Percentiles rank a stretch among this genome's conserved stretches.
phyloP scores from a whole-genome alignment of 495 filamentous ascomycete species.

The Aspergillus leporis region DNA sequence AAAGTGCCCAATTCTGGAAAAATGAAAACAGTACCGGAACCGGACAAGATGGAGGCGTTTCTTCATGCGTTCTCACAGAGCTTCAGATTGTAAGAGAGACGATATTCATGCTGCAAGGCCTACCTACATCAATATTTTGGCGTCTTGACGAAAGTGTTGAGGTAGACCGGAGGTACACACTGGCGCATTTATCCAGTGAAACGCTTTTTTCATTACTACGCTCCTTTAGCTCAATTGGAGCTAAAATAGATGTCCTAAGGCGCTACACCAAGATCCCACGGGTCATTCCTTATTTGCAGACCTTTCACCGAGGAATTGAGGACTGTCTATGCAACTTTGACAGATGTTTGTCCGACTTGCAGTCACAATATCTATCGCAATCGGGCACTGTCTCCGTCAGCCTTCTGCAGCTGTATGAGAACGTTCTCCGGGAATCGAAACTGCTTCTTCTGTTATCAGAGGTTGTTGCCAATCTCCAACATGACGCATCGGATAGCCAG shows the following conservation, averaged over 20 bases:
- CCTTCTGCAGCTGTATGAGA: slow-evolving; percentile 62
- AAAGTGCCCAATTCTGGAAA: slow-evolving; percentile 67
- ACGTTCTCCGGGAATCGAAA: slow-evolving; percentile 52
- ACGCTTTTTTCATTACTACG: slow-evolving; percentile 43
- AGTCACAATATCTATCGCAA: slow-evolving; percentile 44
- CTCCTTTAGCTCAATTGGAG: slow-evolving; percentile 45
- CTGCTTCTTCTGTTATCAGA: slow-evolving; percentile 57
- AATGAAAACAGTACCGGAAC: slow-evolving; percentile 32
- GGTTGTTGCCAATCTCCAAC: slow-evolving; percentile 36
- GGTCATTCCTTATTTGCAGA: slow-evolving; percentile 52
- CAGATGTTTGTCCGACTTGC: slow-evolving; percentile 39
- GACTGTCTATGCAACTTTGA: slow-evolving; percentile 46
- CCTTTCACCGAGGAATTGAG: slow-evolving; percentile 52
- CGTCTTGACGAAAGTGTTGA: slow-evolving; percentile 40
- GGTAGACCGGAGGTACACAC: slow-evolving; percentile 37
- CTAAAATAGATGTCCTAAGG: slow-evolving; percentile 48
- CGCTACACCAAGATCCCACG: slow-evolving; percentile 42
- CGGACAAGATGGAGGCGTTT: slow-evolving; percentile 29
- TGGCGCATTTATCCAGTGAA: slow-evolving; percentile 39
- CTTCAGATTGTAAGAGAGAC: slow-evolving; percentile 74
- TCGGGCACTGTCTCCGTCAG: slow-evolving; percentile 40
- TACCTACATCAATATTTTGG: slow-evolving; percentile 71
- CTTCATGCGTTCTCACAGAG: slow-evolving; percentile 62
- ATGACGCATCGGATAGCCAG: slow-evolving; percentile 31
- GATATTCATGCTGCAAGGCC: slow-evolving; percentile 80